phyloP scores from a whole-genome alignment of 139 green algal genomes.

The Desmodesmus armatus region DNA sequence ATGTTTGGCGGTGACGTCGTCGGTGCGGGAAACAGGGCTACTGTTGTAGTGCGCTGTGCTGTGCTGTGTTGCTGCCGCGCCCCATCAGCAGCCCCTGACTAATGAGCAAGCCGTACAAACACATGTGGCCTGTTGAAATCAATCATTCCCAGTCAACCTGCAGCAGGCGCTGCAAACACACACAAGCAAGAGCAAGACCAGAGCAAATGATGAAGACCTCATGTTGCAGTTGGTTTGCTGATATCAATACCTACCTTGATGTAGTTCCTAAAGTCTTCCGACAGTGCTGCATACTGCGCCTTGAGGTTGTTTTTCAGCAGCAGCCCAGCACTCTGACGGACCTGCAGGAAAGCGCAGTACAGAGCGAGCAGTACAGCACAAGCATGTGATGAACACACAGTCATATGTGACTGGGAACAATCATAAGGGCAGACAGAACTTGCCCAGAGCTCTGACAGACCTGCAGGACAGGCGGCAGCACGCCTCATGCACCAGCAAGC shows the following conservation, averaged over 20 bases:
- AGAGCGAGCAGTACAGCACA: background rate
- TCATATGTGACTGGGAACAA: too few relatives aligned
- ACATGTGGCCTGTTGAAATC: too few relatives aligned
- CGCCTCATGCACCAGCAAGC: background rate
- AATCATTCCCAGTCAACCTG: background rate
- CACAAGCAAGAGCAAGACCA: background rate
- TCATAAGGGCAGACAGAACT: too few relatives aligned
- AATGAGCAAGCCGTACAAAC: too few relatives aligned
- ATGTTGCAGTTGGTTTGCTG: background rate
- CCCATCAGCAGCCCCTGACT: background rate
- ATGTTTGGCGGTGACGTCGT: background rate
- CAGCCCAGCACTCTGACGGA: slow-evolving; percentile 93
- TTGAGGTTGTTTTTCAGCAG: slow-evolving; percentile 97
- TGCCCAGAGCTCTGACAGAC: too few relatives aligned
- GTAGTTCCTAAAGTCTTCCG: slow-evolving; percentile 71
- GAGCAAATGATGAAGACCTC: background rate
- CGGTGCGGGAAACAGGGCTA: background rate
- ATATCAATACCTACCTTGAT: slow-evolving; percentile 78
- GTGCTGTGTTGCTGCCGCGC: background rate
- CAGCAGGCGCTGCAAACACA: background rate
- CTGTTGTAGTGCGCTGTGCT: background rate
- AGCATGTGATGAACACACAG: too few relatives aligned
- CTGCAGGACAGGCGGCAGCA: too few relatives aligned
- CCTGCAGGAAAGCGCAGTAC: slow-evolving; percentile 50
- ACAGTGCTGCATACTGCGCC: slow-evolving; percentile 65